Evolutionary conservation across 23 red algal genomes (phyloP), one percentile per base, ranked within the genome.

Genomic region (Rhodosorus marinus): DNA sequence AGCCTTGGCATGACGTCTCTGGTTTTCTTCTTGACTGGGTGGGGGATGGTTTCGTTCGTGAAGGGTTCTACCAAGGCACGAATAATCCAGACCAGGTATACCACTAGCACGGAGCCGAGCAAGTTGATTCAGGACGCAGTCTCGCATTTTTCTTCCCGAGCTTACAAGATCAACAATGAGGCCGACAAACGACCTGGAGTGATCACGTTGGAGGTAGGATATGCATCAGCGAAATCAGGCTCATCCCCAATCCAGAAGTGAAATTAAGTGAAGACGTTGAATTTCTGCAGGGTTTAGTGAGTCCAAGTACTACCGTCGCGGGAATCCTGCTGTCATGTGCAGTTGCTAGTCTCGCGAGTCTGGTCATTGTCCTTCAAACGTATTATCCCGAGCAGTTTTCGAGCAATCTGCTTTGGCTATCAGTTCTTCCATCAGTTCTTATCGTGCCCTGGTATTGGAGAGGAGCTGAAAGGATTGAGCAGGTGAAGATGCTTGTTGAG

Each of bases 371-470:
- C 35, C 47, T 71, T 15, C 73, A 83, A 31, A 47, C 70, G 31
- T 22, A 74, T 8, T 36, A 74, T 20, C 78, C 78, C 9, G 22
- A 33, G 3, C 30, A 55, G 11, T 43, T 47, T 4, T 48, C 53
- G 45, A 72, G 66, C 48, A 32, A 33, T 31, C 66, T 74, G 25
- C 75, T 60, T 58, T 67, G 65, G 5, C 27, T 24, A 11, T n/a
- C 75, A 9, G 60, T 59, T 1, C 8, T 66, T 15, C 29, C 67
- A n/a, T 51, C 45, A 23, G 62, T 61, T 30, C 29, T 55, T 2
- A 33, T 74, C 23, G 66, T 70, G 1, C 78, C 78, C 8, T 83
- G 78, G 78, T 83, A 83, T 26, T 72, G 66, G 78, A 72, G 62
- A 24, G 29, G 59, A 9, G 78, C 78, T 5, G 50, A 45, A 15